Conservation (phyloP, 2,329 filamentous ascomycete genomes). For the Fusarium proliferatum region DNA sequence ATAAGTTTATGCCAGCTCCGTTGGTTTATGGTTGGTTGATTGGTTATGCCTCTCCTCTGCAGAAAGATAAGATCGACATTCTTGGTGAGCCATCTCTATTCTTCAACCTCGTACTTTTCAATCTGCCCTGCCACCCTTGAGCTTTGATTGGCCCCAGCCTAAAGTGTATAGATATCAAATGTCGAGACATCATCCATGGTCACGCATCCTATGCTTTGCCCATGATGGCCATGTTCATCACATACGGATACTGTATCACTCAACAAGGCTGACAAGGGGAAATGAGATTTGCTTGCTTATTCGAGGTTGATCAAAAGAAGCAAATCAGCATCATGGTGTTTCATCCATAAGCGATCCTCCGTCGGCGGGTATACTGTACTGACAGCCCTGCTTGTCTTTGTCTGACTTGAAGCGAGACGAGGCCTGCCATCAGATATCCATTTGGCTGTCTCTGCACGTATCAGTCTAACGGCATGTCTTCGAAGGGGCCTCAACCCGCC, state of each 20-base stretch:
- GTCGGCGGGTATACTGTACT: neutral
- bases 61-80: slow-evolving; percentile 40
- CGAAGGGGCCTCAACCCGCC: slow-evolving; percentile 37
- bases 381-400: slow-evolving; percentile 6
- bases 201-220: slow-evolving; percentile 2
- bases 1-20: slow-evolving; percentile 37
- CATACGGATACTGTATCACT: neutral
- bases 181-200: slow-evolving; percentile 24
- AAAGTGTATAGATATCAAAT: slow-evolving; percentile 20
- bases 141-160: slow-evolving; percentile 29
- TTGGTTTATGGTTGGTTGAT: slow-evolving; percentile 1
- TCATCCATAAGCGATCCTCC: slow-evolving; percentile 23
- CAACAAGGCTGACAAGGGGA: slow-evolving; percentile 32
- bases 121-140: slow-evolving; percentile 14
- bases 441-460: slow-evolving; percentile 33
- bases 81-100: slow-evolving; percentile 28
- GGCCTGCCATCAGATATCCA: slow-evolving; percentile 39
- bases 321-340: slow-evolving; percentile 21
- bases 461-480: slow-evolving; percentile 33
- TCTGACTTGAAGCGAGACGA: slow-evolving; percentile 28
- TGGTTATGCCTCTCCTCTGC: neutral
- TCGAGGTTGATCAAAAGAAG: slow-evolving; percentile 13
- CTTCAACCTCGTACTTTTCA: slow-evolving; percentile 7
- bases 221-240: neutral
- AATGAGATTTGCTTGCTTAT: slow-evolving; percentile 32